phyloP scores from a whole-genome alignment of 768 basidiomycete genomes.

The Leccinum disarticulatum region DNA sequence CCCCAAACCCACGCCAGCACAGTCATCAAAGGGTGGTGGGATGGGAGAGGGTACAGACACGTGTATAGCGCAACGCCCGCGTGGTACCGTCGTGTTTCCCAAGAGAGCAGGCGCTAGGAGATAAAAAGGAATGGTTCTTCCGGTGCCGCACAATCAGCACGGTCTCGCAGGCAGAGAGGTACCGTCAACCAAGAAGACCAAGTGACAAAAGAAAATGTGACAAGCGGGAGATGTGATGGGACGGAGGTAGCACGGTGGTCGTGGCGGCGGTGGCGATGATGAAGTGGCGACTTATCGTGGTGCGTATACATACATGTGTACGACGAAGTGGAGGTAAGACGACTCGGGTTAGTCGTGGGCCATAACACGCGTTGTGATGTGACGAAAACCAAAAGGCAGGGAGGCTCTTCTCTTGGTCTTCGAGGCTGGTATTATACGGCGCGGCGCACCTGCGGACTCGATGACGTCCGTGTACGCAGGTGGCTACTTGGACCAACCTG shows the following conservation, averaged over 20 bases:
- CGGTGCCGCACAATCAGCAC: slow-evolving; percentile 7
- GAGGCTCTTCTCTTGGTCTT: neutral
- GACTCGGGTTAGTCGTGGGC: neutral
- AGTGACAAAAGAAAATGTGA: neutral
- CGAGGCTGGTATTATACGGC: neutral
- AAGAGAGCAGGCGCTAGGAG: neutral
- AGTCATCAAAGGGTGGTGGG: neutral
- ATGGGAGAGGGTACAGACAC: neutral
- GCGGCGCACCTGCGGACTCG: neutral
- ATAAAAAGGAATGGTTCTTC: neutral
- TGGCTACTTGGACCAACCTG: neutral
- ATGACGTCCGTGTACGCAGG: neutral
- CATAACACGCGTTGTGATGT: neutral
- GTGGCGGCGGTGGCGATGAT: neutral
- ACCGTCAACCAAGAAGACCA: neutral
- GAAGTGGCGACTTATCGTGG: neutral
- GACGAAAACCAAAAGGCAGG: neutral
- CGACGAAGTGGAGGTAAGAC: neutral
- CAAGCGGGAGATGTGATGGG: neutral
- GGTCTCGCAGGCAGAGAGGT: neutral
- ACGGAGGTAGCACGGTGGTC: slow-evolving; percentile 7
- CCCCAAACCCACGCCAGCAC: neutral
- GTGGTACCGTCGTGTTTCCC: slow-evolving; percentile 1
- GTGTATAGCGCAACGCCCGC: slow-evolving; percentile 2
- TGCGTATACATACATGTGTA: neutral